Conservation (phyloP, 148 eudicot genomes). For the Rhododendron henanense region DNA sequence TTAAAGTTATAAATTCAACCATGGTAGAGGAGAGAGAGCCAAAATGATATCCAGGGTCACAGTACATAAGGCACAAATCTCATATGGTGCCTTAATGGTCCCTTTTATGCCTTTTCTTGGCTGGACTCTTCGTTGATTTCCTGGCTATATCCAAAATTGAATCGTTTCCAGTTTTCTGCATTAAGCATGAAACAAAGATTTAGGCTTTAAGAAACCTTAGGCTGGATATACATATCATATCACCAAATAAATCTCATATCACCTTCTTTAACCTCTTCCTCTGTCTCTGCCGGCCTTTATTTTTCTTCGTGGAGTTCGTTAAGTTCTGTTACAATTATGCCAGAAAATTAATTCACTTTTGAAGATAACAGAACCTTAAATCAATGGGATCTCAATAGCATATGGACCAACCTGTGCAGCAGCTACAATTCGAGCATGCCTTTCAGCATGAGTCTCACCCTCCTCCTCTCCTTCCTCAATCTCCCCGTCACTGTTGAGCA, state of each 20-base stretch:
- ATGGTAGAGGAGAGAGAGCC: background rate
- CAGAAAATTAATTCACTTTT: background rate
- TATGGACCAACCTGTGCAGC: slow-evolving; percentile 49
- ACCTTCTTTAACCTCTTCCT: slow-evolving; percentile 62
- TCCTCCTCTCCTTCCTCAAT: slow-evolving; percentile 54
- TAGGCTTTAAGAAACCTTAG: background rate
- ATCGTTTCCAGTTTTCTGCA: slow-evolving; percentile 30
- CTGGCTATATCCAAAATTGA: slow-evolving; percentile 11
- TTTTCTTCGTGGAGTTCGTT: slow-evolving; percentile 37
- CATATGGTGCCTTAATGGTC: slow-evolving; percentile 12
- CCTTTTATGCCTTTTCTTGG: slow-evolving; percentile 60
- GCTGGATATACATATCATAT: background rate
- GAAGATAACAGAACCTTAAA: background rate
- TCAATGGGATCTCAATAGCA: background rate
- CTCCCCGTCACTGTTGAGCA: slow-evolving; percentile 81
- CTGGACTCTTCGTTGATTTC: slow-evolving; percentile 34
- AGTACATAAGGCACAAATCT: background rate
- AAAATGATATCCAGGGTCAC: background rate
- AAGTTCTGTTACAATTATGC: slow-evolving; percentile 11
- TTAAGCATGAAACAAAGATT: background rate
- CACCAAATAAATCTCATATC: slow-evolving; percentile 1
- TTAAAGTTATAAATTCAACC: background rate
- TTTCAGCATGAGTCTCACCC: slow-evolving; percentile 71
- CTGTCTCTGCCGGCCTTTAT: slow-evolving; percentile 66
- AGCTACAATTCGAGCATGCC: slow-evolving; percentile 59